Percentiles rank a stretch among this genome's conserved stretches.
These are phyloP conservation scores for Cylindrotheca fusiformis DNA, from an alignment of 108 stramenopile genomes.

Conservation along the genomic window DNA sequence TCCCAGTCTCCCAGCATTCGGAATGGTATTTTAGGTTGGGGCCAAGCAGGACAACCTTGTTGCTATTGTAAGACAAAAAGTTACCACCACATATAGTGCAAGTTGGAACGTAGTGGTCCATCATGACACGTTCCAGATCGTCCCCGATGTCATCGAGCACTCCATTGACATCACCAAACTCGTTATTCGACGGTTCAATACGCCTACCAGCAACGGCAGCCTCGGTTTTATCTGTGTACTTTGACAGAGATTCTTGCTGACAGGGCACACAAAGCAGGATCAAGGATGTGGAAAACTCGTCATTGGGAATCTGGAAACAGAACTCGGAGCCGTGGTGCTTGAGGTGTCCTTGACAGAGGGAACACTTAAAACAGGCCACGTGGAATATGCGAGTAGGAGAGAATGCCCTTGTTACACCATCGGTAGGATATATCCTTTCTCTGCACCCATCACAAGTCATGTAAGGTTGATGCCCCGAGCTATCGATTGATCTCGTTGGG, in stretches of 20 bases:
- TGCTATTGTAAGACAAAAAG: slow-evolving; percentile 4
- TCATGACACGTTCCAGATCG: slow-evolving; percentile 7
- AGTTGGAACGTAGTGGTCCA: slow-evolving; percentile 4
- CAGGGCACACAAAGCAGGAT: not conserved
- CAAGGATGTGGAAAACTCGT: not conserved
- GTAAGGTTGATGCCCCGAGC: not conserved
- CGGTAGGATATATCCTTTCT: slow-evolving; percentile 4
- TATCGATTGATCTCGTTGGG: not conserved
- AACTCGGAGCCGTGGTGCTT: slow-evolving; percentile 2
- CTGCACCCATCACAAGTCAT: not conserved
- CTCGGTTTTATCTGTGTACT: not conserved
- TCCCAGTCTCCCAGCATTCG: slow-evolving; percentile 16
- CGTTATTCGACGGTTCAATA: not conserved
- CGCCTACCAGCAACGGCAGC: slow-evolving; percentile 3
- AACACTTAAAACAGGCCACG: slow-evolving; percentile 2
- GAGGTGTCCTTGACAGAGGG: slow-evolving; percentile 1
- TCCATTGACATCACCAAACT: slow-evolving; percentile 11
- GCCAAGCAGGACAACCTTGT: slow-evolving; percentile 1
- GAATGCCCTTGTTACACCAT: not conserved
- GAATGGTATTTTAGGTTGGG: slow-evolving; percentile 3
- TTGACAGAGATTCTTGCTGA: not conserved
- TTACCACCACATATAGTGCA: slow-evolving; percentile 5
- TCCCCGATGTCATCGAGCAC: slow-evolving; percentile 9
- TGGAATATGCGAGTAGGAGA: slow-evolving; percentile 1
- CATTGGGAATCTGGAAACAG: not conserved